phyloP scores from a whole-genome alignment of 2,329 filamentous ascomycete genomes.

The Coniochaeta sp. region DNA sequence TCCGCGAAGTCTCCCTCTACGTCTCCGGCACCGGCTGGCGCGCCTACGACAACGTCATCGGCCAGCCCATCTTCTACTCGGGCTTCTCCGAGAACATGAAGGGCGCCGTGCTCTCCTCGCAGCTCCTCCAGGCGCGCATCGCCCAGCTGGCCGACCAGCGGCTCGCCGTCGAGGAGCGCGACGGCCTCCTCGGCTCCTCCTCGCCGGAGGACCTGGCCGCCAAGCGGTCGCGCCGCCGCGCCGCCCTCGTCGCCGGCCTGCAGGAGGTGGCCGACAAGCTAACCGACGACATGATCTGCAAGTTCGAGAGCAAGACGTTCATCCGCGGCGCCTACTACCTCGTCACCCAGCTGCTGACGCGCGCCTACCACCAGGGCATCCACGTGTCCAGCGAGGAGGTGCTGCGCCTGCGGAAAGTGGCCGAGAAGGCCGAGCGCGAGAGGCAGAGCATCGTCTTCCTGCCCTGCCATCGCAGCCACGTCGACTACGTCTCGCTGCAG shows the following conservation, averaged over 20 bases:
- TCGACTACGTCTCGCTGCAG: constrained; percentile 93
- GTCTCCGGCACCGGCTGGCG: constrained; percentile 93
- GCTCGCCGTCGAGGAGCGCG: constrained; percentile 66
- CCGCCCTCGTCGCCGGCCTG: constrained; percentile 65
- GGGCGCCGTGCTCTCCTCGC: constrained; percentile 64
- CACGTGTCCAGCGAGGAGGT: constrained; percentile 96
- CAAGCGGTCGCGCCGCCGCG: constrained; percentile 45
- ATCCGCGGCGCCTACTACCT: constrained; percentile 91
- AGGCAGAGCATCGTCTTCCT: constrained; percentile 96
- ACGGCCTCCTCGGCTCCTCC: constrained; percentile 52
- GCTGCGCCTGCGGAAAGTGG: constrained; percentile 70
- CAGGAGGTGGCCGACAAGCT: constrained; percentile 77
- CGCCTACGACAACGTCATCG: constrained; percentile 83
- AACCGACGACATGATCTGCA: constrained; percentile 96
- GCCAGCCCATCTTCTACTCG: constrained; percentile 86
- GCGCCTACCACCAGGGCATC: constrained; percentile 94
- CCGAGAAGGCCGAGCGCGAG: constrained; percentile 72
- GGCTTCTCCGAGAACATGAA: constrained; percentile 93
- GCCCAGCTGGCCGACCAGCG: constrained; percentile 68
- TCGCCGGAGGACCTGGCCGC: constrained; percentile 46
- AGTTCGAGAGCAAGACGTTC: constrained; percentile 92
- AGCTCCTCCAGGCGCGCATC: constrained; percentile 68
- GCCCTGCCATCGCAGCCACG: constrained; percentile 88
- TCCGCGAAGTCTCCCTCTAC: constrained; percentile 88
- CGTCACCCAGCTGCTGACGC: constrained; percentile 76